Base-by-base conservation (phyloP, 1,139 yeast genomes). In the Arxiozyma telluris region DNA sequence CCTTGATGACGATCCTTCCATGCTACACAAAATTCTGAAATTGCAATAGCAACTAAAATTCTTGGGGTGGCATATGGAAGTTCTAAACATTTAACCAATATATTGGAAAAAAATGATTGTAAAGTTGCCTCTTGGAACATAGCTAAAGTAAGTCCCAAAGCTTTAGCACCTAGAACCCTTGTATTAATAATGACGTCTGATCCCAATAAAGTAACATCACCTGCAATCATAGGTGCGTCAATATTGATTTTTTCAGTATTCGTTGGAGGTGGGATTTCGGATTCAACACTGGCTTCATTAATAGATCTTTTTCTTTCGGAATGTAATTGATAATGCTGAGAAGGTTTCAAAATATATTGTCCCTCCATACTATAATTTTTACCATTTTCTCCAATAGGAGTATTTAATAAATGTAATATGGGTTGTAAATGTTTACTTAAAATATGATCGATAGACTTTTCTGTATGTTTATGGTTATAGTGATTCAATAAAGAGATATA, bases 311-410 rank as follows among this genome's bases (percentile, higher is more conserved):
- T 69, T 50, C 62, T 62, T 41, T 66, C 68, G 20, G 66, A 59
- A 51, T 63, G 67, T 22, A 68, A 50, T 53, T 66, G 66, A 51
- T 69, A 68, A 54, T 66, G 65, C 48, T 61, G 64, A 5, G 96
- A 87, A 0, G 98, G 96, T 59, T 89, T 81, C 67, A 93, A 74
- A 47, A 93, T 80, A 52, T 83, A 76, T 21, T 77, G 73, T 0
- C 89, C 76, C 62, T 88, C 84, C 96, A 94, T 88, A 49, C 82
- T 81, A 70, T 88, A 93, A 61, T 85, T 87, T 67, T 86, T 88
- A 59, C 98, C 82, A 2, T 96, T 87, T 54, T 90, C 82, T 57
- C 99, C 98, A 58, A 94, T 86, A 5, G 98, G 98, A 0, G 98
- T 93, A 85, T 88, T 84, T 50, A 90, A 68, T 50, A 94, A 75